Conservation (phyloP, 345 rosid genomes). For the Eucalyptus sp. region DNA sequence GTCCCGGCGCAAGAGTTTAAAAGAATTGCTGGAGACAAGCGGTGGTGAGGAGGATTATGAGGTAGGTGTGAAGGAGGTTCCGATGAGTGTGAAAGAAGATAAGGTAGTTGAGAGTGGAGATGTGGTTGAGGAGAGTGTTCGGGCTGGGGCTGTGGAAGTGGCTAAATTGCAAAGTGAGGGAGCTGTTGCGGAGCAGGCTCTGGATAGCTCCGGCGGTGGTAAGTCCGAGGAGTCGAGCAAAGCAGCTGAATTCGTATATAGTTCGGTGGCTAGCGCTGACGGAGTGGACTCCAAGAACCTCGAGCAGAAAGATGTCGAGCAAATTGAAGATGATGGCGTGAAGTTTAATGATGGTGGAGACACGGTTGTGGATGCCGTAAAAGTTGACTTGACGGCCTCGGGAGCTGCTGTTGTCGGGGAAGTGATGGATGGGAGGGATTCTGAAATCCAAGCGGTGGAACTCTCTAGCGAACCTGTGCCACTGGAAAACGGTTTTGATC, state of each 20-base stretch:
- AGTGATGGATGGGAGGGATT: conserved; percentile 11
- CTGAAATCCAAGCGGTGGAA: conserved; percentile 12
- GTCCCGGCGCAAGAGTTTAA: conserved; percentile 1
- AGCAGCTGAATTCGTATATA: not conserved
- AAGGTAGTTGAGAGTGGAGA: conserved; percentile 1
- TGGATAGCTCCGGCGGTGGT: not conserved
- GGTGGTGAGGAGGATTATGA: not conserved
- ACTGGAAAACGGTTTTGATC: conserved; percentile 40
- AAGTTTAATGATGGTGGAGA: conserved; percentile 19
- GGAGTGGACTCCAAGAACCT: not conserved
- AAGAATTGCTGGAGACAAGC: not conserved
- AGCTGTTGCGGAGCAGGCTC: not conserved
- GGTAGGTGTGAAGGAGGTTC: not conserved
- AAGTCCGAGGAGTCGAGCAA: not conserved
- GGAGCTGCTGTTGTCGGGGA: conserved; percentile 24
- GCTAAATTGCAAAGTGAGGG: conserved; percentile 11
- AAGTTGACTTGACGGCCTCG: conserved; percentile 2
- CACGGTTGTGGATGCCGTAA: conserved; percentile 14
- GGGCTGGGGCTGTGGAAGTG: not conserved
- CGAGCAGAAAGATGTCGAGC: conserved; percentile 1
- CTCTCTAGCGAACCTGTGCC: conserved; percentile 2
- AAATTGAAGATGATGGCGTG: conserved; percentile 14
- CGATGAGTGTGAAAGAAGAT: not conserved
- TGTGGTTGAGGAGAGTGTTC: not conserved
- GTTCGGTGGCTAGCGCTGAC: not conserved